Evolutionary conservation across 192 early-diverging fungal genomes (phyloP).

Genomic region (Neocallimastix lanati): DNA sequence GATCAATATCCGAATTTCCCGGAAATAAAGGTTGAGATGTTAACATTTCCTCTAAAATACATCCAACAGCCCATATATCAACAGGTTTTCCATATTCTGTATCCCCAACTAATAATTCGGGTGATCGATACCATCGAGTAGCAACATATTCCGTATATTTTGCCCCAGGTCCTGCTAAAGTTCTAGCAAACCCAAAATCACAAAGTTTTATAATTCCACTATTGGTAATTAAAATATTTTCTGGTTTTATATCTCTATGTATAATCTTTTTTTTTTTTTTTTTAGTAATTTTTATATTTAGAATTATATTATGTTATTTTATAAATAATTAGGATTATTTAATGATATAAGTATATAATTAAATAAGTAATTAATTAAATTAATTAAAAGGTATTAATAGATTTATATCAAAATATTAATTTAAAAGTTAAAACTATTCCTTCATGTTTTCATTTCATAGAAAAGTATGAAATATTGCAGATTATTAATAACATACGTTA

Average conservation of each 20-base stretch:
- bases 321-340: too few relatives aligned
- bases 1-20: constrained; percentile 45
- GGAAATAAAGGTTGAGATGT: constrained; percentile 47
- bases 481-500: constrained; percentile 24
- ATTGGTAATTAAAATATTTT: constrained; percentile 41
- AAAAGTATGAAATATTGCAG: too few relatives aligned
- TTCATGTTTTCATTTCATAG: too few relatives aligned
- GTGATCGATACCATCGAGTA: constrained; percentile 97
- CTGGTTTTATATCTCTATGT: constrained; percentile 46
- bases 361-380: too few relatives aligned
- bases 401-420: too few relatives aligned
- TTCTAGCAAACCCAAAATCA: constrained; percentile 46
- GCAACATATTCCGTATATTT: constrained; percentile 95
- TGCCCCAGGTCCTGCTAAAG: constrained; percentile 38
- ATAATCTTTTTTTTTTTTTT: too few relatives aligned
- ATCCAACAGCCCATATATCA: constrained; percentile 47
- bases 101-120: constrained; percentile 76
- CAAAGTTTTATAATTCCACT: constrained; percentile 40
- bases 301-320: too few relatives aligned
- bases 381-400: too few relatives aligned
- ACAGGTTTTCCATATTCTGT: constrained; percentile 47
- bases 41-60: constrained; percentile 42
- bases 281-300: too few relatives aligned
- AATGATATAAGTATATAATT: too few relatives aligned
- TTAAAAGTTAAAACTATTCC: too few relatives aligned